Evolutionary conservation across 169 alveolate species (phyloP), one percentile per base, ranked within the genome.

Genomic region (Perkinsus olseni): DNA sequence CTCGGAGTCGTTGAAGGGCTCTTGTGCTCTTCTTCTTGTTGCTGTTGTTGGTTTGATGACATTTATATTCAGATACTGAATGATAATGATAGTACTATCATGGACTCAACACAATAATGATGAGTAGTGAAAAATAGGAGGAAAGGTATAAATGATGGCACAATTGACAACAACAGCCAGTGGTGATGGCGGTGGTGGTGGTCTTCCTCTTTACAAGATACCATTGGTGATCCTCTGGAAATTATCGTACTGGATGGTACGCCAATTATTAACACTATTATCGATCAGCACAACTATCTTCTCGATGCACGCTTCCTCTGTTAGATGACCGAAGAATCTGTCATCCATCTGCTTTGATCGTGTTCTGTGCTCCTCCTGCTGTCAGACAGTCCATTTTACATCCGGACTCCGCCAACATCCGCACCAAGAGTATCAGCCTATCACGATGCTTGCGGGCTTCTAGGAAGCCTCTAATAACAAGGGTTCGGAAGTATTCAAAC

Each of bases 191-290:
- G 37, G 1, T 62, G 82, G 1, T 62, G 34, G 1, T 62, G 82
- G 82, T 74, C 34, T 38, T 37, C 51, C 28, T 1, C 38, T 48
- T 94, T 94, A 98, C 95, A 97, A 95, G 39, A 98, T 98, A n/a
- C 99, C 99, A 93, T 98, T 98, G 50, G 99, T 97, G 48, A 97
- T 95, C 92, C 99, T 96, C 96, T 98, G 99, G 96, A 97, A 98
- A 93, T 97, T 97, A 96, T 98, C 99, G 96, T 98, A 98, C 95
- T 98, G 99, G 48, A 97, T 96, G 24, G 99, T 97, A 51, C 99
- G 96, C 98, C 99, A 98, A 96, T 98, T 98, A 95, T 97, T 97
- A 74, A 97, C 96, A 38, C 99, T 97, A 38, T 96, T 95, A 91
- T 98, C 98, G 51, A 98, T 97, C 95, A 98, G 94, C 92, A 97